Base-by-base conservation (phyloP, 495 filamentous ascomycete genomes). In the Penicillium manginii region DNA sequence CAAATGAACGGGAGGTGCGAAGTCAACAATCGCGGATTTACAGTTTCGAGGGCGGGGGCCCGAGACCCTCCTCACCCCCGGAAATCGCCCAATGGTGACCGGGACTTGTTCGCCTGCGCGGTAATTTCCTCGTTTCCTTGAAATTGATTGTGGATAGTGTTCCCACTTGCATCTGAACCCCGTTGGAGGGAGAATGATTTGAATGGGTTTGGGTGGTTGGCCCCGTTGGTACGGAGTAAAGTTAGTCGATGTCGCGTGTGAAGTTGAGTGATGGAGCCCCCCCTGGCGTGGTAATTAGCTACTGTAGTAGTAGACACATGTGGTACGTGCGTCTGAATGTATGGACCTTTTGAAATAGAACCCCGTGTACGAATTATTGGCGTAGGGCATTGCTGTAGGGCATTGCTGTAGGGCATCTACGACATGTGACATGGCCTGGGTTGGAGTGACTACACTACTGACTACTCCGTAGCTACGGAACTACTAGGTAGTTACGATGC, bases 11-110 rank as follows among this genome's bases (percentile, higher is more conserved):
- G 18, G 43, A 43, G 21, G 33, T 15, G 47, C 26, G 54, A 29
- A n/a, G 40, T 59, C 50, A 54, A 60, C 54, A 54, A 42, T 18
- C 39, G 43, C 43, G 43, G 43, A 47, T 58, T 62, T 62, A 62
- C 60, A 58, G 37, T 62, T 62, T 60, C 29, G 33, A 37, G 45
- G 42, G 59, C 54, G 59, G 52, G 55, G 60, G 55, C 46, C 51
- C 55, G 45, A 53, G 45, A 45, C 45, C 58, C 58, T 53, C 49
- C 39, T 49, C 12, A n/a, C 53, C 29, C 51, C n/a, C 14, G n/a
- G 39, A n/a, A 18, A 10, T 29, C 6, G 19, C 39, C 60, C 60
- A 61, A 58, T 58, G 33, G 40, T 11, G 18, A 40, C 32, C 32
- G 21, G 5, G 43, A 35, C 12, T 40, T 47, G 14, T 48, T 55